Evolutionary conservation across 2,329 filamentous ascomycete genomes (phyloP).

Genomic region (Purpureocillium lavendulum): DNA sequence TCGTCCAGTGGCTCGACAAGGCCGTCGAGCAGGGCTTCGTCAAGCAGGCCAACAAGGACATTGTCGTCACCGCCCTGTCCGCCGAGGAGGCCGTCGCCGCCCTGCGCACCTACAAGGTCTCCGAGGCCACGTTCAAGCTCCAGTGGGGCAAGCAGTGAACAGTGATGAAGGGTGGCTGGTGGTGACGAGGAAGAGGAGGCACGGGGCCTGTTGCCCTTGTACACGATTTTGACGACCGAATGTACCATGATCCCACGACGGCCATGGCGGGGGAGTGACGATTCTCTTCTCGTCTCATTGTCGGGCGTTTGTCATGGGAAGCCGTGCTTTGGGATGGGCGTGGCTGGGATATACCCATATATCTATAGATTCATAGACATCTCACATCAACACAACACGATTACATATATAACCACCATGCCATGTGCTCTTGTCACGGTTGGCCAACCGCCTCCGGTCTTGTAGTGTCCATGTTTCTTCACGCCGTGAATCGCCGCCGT

Average conservation of each 20-base stretch:
- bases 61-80: constrained; percentile 68
- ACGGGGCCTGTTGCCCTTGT: neutral
- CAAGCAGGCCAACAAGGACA: constrained; percentile 57
- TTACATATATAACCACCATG: neutral
- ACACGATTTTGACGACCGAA: too few relatives aligned
- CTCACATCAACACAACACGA: neutral
- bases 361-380: constrained; percentile 2
- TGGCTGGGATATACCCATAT: neutral
- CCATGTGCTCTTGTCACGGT: too few relatives aligned
- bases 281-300: neutral
- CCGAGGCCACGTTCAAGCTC: constrained; percentile 68
- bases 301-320: neutral
- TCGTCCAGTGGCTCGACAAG: constrained; percentile 72
- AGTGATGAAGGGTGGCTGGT: too few relatives aligned
- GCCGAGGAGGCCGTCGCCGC: constrained; percentile 64
- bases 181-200: too few relatives aligned
- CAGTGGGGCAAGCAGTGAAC: constrained; percentile 66
- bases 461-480: neutral
- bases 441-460: neutral
- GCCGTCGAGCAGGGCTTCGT: constrained; percentile 75
- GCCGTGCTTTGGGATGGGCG: neutral
- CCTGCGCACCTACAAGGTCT: constrained; percentile 67
- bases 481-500: neutral
- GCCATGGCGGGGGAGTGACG: neutral
- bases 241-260: too few relatives aligned